Evolutionary conservation across 2,329 filamentous ascomycete species (phyloP), one percentile per base, ranked within the genome.

Genomic region (Fusarium pseudocircinatum): DNA sequence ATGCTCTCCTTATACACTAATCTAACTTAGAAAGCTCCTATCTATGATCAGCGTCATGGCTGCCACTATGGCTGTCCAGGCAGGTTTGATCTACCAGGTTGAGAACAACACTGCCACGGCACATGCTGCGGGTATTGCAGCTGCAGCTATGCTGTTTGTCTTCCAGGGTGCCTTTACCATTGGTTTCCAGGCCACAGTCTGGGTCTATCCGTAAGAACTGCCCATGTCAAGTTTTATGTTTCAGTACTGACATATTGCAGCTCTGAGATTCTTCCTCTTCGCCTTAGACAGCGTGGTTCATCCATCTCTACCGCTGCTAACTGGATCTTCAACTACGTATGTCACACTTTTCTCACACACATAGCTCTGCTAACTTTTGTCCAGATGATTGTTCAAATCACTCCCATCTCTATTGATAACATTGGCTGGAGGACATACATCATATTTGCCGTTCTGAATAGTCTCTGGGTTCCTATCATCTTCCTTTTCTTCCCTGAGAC

Each of bases 401-500:
- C 72, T 9, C 72, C 72, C 5, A 72, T 75, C 12, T 72, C 72
- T 2, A 74, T 75, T 32, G 67, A 73, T 2, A 85, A 87, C 28
- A 89, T 83, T 12, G 82, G 81, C 18, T 87, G 82, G 75, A 84
- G 85, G 24, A 86, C 85, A 9, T 91, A 83, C 2, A 81, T 83
- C 60, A 85, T 84, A 67, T 91, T 87, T 77, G 85, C 87, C 6
- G 82, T 85, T 12, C 82, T 88, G 4, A 75, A 75, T 32, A 28
- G 67, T 11, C 42, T 62, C 6, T 75, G 59, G 54, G 63, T 75
- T 2, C 73, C 73, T 7, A 26, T 75, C 6, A 69, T 87, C 7
- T 87, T 81, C 69, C 80, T 85, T 63, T 85, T 86, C 77, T 87
- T 84, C 72, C 85, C 84, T 1, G 85, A 87, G 69, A 87, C 85